Base-by-base conservation (phyloP, 805 yeast genomes). In the Millerozyma miso region DNA sequence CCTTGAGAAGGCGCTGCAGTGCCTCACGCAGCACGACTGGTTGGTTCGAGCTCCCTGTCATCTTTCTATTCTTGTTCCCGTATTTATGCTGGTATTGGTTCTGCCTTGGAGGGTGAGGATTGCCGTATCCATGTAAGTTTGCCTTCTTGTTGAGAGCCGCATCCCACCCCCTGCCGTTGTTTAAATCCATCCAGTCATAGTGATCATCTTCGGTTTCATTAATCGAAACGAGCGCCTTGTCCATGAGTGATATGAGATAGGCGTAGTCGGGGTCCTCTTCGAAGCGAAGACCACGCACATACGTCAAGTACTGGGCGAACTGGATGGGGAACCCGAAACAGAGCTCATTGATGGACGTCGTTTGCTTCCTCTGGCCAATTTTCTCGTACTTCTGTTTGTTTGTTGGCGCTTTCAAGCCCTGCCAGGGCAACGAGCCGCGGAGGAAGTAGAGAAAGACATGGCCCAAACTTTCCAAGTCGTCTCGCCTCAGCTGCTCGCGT, bases 371-470 rank as follows among this genome's bases (percentile, higher is more conserved):
- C 61, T 90, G 95, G 46, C 99, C 98, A 63, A 93, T 93, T 63
- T 89, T 90, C 64, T 93, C 98, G 66, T 93, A 93, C 69, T 93
- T 93, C 57, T 88, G 97, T 68, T 93, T 91, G 73, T 93, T 93
- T 33, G 96, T 90, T 51, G 97, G 97, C 4, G 99, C 99, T 65
- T 93, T 91, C 53, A 93, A 75, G 19, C 99, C 99, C 72, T 93
- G 99, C 99, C 99, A 93, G 48, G 99, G 99, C 58, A 93, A 73
- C 45, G 88, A 87, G 37, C 99, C 99, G 55, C 95, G 80, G 51
- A 91, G 67, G 65, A 93, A 93, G 67, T 93, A 93, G 73, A 93
- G 86, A 59, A 93, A 88, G 6, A 93, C 99, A 64, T 93, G 97
- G 29, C 97, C 99, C 59, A 93, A 74, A 43, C 96, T 88, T 70